These are phyloP conservation scores for Calonectria honghensis DNA, from an alignment of 2,329 filamentous ascomycete species.

Conservation along the genomic window DNA sequence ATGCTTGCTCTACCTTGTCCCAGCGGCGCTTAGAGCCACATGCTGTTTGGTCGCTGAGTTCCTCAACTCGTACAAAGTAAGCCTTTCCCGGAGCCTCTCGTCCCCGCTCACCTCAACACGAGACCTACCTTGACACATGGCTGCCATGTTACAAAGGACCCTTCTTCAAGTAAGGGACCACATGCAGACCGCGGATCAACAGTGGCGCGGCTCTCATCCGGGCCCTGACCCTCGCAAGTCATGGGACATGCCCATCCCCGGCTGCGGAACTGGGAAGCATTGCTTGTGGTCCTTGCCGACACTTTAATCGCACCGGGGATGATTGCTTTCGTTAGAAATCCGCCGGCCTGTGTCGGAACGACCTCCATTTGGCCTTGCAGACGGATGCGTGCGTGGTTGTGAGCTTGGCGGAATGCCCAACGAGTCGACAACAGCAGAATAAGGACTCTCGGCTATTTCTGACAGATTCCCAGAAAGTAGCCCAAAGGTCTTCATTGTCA, in stretches of 20 bases:
- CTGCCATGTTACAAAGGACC: slow-evolving; percentile 18
- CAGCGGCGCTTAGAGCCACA: slow-evolving; percentile 4
- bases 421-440: not conserved
- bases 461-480: not conserved
- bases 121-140: slow-evolving; percentile 26
- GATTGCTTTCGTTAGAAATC: slow-evolving; percentile 16
- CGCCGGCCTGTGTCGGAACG: slow-evolving; percentile 14
- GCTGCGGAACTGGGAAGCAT: not conserved
- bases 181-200: slow-evolving; percentile 17
- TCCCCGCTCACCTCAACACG: slow-evolving; percentile 20
- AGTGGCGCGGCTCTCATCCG: slow-evolving; percentile 23
- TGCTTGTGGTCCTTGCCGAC: slow-evolving; percentile 13
- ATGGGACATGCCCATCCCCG: slow-evolving; percentile 32
- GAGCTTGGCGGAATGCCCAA: not conserved
- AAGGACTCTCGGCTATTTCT: not conserved
- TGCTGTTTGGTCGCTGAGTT: not conserved
- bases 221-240: slow-evolving; percentile 27
- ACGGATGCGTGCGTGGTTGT: not conserved
- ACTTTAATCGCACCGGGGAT: slow-evolving; percentile 24
- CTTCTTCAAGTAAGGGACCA: slow-evolving; percentile 8
- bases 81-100: slow-evolving; percentile 1
- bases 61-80: not conserved
- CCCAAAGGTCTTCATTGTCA: not conserved
- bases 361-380: slow-evolving; percentile 28
- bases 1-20: not conserved